Evolutionary conservation across 73 alveolate genomes (phyloP), one percentile per base, ranked within the genome.

Genomic region (Durusdinium trenchii): DNA sequence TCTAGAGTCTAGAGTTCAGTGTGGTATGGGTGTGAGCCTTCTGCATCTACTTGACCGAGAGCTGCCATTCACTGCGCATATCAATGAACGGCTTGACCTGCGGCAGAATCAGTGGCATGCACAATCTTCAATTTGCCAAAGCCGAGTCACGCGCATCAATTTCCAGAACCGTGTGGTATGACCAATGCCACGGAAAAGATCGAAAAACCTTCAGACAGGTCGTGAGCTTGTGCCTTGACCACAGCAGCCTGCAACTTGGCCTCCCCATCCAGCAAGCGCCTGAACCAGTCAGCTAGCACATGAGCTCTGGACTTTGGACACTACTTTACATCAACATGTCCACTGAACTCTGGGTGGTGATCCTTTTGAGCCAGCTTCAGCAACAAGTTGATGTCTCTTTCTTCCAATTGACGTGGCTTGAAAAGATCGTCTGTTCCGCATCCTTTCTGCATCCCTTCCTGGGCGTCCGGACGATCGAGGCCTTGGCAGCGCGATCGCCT

Each of bases 81-180:
- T 86, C 95, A 32, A 86, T 61, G 62, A 62, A 64, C 40, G 95
- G 95, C 84, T 86, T 86, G 67, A 86, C 95, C 95, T 86, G 95
- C 45, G 20, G 6, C 40, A 36, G 69, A 64, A 26, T 42, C 92
- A 46, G 69, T 16, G 12, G 92, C 50, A 81, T 46, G 92, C 20
- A 20, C 43, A 26, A 30, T 57, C 12, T 57, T n/a, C n/a, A n/a
- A n/a, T n/a, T n/a, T n/a, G n/a, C 30, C 73, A 60, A 60, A 60
- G n/a, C 73, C 18, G 73, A 23, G 73, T 23, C 73, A 60, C 30
- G 30, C 73, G 18, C 73, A 60, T 23, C 73, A 60, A 23, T 60
- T 60, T 23, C 30, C 1, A 60, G 18, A 2, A 60, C 73, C 73
- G 30, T 23, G 30, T 60, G 73, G 73, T 60, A 60, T 2, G 18